Evolutionary conservation across 805 yeast genomes (phyloP), one percentile per base, ranked within the genome.

Genomic region (Cyberlindnera bimundalis): DNA sequence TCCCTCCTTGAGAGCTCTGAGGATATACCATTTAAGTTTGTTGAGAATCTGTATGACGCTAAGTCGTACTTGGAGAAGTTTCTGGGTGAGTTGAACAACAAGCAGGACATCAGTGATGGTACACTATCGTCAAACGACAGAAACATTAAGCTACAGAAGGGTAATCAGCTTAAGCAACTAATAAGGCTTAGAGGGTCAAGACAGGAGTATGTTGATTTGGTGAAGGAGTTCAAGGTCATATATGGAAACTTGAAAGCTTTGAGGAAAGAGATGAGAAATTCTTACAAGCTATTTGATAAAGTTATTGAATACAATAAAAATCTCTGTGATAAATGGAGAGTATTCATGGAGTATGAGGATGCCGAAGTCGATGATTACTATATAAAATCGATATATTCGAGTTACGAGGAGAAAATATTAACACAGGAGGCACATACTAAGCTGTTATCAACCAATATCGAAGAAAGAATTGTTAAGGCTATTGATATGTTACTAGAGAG

Each of bases 391-490:
- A 57, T 59, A 6, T 57, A 58, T 35, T 48, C 50, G 1, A 49
- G 56, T 6, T 63, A 64, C 42, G 26, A 51, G 2, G 56, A 58
- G 16, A 59, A 56, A 35, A 28, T 62, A 3, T 31, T 42, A 6
- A 50, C 45, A 13, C 62, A 58, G 27, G 65, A 62, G 29, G 40
- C 45, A 13, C 47, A 57, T 4, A 60, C 65, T 13, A 45, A 56
- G 8, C 35, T 62, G 30, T 48, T 60, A 16, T 39, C 56, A 2
- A 38, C 45, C 4, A 59, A 59, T 11, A 39, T 65, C 11, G 55
- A 60, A 31, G 46, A 45, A 9, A 48, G 52, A 13, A 55, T 66
- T 2, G 30, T 64, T 23, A 50, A 45, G 13, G 67, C 68, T 4
- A 35, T 66, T 9, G 49, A 49, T 5, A 15, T 44, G 19, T 34